Evolutionary conservation across 768 basidiomycete genomes (phyloP), one percentile per base, ranked within the genome.

Genomic region (Mycena vulgaris): DNA sequence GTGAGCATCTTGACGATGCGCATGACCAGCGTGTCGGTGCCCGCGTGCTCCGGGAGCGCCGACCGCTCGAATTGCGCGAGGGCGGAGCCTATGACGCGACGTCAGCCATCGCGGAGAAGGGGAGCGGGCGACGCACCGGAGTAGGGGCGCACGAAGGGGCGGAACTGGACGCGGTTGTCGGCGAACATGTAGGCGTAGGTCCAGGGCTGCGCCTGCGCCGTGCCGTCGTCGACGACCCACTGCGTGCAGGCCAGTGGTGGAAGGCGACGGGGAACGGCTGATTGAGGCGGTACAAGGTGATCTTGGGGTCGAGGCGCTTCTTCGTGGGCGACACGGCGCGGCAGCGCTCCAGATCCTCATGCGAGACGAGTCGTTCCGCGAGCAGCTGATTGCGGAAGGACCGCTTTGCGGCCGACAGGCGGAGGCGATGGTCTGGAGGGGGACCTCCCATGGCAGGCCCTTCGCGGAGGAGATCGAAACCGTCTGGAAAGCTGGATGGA

Each of bases 21-120:
- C 77, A 80, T 1, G 78, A 79, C 21, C 79, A 81, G 13, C 76
- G 76, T 16, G 78, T 72, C 49, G 78, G 78, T 53, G 70, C 81
- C 37, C 76, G 75, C 39, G 75, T 79, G 48, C 78, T 77, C 3
- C 74, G 67, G 68, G 28, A 73, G 56, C 5, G 47, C 33, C 5
- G 73, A 72, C 3, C 53, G 52, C 59, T 75, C 75, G 40, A 75
- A 70, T 16, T 71, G 75, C 0, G 65, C 51, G n/a, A 74, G 37
- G 3, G 68, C 47, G 13, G 51, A 57, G 17, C 75, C 75, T 70
- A n/a, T n/a, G n/a, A 21, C 35, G 39, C 11, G 42, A 9, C 25
- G 42, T 30, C 31, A 52, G 31, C 33, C 33, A 13, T 33, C 28
- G 19, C 27, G 39, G 16, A 25, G 25, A 19, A 49, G n/a, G 13